Evolutionary conservation across 768 basidiomycete species (phyloP).

Genomic region (Podaxis sp.): DNA sequence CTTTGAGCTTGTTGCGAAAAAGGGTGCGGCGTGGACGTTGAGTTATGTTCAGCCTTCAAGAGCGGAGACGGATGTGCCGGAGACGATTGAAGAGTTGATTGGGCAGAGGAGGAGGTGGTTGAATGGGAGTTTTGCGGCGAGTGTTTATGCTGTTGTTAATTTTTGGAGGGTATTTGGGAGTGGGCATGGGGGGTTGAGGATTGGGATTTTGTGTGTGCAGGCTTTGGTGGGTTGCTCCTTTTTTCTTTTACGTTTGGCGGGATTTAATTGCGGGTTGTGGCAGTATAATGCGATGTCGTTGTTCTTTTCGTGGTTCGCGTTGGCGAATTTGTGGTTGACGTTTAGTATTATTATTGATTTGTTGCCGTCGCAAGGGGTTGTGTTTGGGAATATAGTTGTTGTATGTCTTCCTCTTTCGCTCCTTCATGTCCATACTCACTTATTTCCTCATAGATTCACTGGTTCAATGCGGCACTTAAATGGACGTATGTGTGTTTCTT

Average conservation of each 20-base stretch:
- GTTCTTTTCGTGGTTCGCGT: constrained; percentile 90
- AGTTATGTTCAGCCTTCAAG: constrained; percentile 93
- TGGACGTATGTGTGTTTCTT: constrained; percentile 88
- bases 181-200: constrained; percentile 81
- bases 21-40: constrained; percentile 80
- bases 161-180: constrained; percentile 87
- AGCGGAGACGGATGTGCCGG: constrained; percentile 93
- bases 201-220: constrained; percentile 96
- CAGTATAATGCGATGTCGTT: constrained; percentile 86
- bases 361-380: constrained; percentile 46
- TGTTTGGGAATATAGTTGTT: constrained; percentile 49
- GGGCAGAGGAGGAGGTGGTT: constrained; percentile 95
- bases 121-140: constrained; percentile 90
- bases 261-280: neutral
- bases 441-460: constrained; percentile 61
- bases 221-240: constrained; percentile 58
- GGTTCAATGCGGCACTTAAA: constrained; percentile 79
- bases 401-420: neutral
- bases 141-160: constrained; percentile 82
- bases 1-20: constrained; percentile 94
- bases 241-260: neutral
- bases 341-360: constrained; percentile 95
- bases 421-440: neutral
- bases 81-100: constrained; percentile 84
- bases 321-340: constrained; percentile 91